Percentiles rank a stretch among this genome's conserved stretches.
These are phyloP conservation scores for Geopyxis carbonaria DNA, from an alignment of 495 filamentous ascomycete genomes.

Conservation along the genomic window DNA sequence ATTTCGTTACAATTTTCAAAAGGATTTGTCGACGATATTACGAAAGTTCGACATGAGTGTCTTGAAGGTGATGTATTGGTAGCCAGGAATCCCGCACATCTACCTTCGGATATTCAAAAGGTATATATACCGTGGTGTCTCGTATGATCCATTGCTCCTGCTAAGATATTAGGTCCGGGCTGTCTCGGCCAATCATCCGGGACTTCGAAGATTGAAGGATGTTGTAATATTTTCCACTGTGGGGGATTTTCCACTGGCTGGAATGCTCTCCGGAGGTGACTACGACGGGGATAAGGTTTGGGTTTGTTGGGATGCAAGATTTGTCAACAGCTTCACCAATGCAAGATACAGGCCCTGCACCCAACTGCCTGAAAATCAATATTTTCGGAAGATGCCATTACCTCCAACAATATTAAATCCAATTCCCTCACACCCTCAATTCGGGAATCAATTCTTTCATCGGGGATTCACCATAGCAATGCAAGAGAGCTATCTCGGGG, in stretches of 20 bases:
- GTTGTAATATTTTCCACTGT: constrained; percentile 69
- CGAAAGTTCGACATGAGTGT: constrained; percentile 29
- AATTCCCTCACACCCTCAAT: constrained; percentile 36
- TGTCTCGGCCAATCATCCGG: constrained; percentile 27
- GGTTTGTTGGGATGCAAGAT: constrained; percentile 72
- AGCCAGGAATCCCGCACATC: constrained; percentile 64
- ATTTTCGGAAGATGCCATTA: constrained; percentile 6
- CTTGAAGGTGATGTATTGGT: constrained; percentile 55
- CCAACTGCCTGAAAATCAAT: neutral
- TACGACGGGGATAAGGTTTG: constrained; percentile 83
- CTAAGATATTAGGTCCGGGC: constrained; percentile 39
- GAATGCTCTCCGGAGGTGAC: constrained; percentile 78
- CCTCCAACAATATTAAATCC: constrained; percentile 8
- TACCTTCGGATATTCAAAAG: constrained; percentile 70
- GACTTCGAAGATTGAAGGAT: constrained; percentile 62
- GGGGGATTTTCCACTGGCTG: constrained; percentile 53
- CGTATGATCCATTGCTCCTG: constrained; percentile 33
- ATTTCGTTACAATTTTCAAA: constrained; percentile 66
- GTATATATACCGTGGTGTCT: constrained; percentile 36
- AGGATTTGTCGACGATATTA: constrained; percentile 40
- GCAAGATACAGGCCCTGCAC: neutral
- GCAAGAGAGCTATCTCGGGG: constrained; percentile 47
- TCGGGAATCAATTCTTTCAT: constrained; percentile 39
- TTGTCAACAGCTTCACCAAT: constrained; percentile 62
- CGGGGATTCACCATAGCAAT: constrained; percentile 26